phyloP scores from a whole-genome alignment of 2,329 filamentous ascomycete species.

The Colletotrichum sp. region DNA sequence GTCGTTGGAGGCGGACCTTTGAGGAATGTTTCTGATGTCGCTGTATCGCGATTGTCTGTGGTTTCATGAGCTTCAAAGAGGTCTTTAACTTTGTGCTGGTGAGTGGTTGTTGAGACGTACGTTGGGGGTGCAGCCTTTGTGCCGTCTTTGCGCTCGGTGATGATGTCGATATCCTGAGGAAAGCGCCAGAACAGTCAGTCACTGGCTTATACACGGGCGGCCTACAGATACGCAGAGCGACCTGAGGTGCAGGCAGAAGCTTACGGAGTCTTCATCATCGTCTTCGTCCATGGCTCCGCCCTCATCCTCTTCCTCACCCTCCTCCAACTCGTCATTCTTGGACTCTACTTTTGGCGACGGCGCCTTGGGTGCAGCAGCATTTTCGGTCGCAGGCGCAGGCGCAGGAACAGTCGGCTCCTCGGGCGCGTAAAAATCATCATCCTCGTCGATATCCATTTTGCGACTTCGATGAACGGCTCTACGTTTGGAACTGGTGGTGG shows the following conservation, averaged over 20 bases:
- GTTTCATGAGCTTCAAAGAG: background rate
- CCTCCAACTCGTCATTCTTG: conserved; percentile 62
- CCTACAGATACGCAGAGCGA: background rate
- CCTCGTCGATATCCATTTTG: conserved; percentile 70
- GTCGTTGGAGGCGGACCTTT: conserved; percentile 61
- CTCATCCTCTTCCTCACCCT: conserved; percentile 69
- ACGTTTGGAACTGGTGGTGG: background rate
- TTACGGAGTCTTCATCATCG: conserved; percentile 56
- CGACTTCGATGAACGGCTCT: background rate
- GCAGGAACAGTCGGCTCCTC: conserved; percentile 54
- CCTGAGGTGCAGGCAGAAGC: background rate
- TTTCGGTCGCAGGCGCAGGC: background rate
- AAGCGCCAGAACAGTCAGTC: background rate
- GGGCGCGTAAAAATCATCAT: conserved; percentile 70
- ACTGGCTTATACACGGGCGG: background rate
- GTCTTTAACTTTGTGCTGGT: background rate
- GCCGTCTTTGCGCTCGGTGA: conserved; percentile 70
- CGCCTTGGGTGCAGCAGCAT: background rate
- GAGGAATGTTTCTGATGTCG: conserved; percentile 69
- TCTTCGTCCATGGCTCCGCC: conserved; percentile 66
- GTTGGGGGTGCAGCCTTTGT: conserved; percentile 63
- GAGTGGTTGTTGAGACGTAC: conserved; percentile 43
- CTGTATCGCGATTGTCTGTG: conserved; percentile 65
- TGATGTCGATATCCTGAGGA: conserved; percentile 68
- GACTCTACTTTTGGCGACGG: conserved; percentile 18